Base-by-base conservation (phyloP, 2,329 filamentous ascomycete species). In the Hymenotorrendiella dingleyae region DNA sequence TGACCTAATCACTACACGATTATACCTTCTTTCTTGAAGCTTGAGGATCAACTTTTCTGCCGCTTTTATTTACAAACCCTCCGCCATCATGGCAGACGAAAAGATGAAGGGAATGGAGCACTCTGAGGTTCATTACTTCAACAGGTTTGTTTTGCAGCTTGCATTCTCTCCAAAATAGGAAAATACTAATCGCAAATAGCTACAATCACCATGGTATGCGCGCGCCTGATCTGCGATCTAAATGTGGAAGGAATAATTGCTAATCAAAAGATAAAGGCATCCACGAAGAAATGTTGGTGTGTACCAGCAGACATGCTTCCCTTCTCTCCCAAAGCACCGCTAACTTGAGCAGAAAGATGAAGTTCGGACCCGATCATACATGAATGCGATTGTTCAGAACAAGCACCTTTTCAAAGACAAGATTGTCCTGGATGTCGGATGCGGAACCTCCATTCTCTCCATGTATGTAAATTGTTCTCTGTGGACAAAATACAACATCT, bases 41-140 rank as follows among this genome's bases (percentile, higher is more conserved):
- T n/a, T n/a, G n/a, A n/a, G n/a, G n/a, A 32, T 16, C 16, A 16
- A 6, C 16, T 32, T 32, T 16, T 32, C 29, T 16, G 9, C 29
- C 14, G 8, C n/a, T n/a, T n/a, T 27, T 17, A 4, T n/a, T 8
- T 22, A 9, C 12, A 20, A 22, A 39, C 36, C 36, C n/a, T 16
- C 21, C 42, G 49, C 47, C 48, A 59, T 50, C 48, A 62, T 62
- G 59, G 77, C 76, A 36, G 78, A 82, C 69, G 64, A 74, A 63
- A 71, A 72, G 67, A 54, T 61, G 55, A 56, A 57, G 45, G 58
- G 56, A 52, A 57, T 62, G 59, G 59, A 60, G 35, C 59, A 60
- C 46, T 93, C 90, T 53, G 93, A 98, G 75, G 89, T 94, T 67
- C 93, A 97, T 69, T 98, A 97, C 75, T 97, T 97, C 74, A 97